These are phyloP conservation scores for Mycena galericulata DNA, from an alignment of 768 basidiomycete genomes.

Conservation along the genomic window DNA sequence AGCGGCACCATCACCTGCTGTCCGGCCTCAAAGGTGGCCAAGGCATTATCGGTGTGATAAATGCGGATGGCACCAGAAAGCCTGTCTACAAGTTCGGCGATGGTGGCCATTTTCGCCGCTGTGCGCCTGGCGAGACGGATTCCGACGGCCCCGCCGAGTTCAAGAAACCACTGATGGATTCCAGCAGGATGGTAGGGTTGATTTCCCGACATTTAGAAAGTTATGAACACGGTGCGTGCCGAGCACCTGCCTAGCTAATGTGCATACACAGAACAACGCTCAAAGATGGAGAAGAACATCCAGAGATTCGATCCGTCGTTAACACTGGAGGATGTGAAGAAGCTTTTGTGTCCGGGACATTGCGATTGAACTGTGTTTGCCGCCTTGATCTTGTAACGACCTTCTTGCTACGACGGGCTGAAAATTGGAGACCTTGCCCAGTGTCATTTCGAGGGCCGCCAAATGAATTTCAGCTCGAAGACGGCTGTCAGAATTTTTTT, in stretches of 20 bases:
- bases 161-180: slow-evolving; percentile 8
- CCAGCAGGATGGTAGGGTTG: slow-evolving; percentile 15
- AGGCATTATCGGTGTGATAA: slow-evolving; percentile 1
- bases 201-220: background rate
- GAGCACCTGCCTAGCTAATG: too few species aligned
- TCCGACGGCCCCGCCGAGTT: slow-evolving; percentile 7
- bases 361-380: too few species aligned
- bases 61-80: background rate
- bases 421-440: too few species aligned
- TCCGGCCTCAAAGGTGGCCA: background rate
- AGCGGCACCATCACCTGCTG: background rate
- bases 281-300: too few species aligned
- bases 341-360: too few species aligned
- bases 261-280: too few species aligned
- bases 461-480: slow-evolving; percentile 53
- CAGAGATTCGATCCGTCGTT: too few species aligned
- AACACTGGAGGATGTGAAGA: too few species aligned
- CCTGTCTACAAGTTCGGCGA: background rate
- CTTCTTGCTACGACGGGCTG: too few species aligned
- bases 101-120: slow-evolving; percentile 3
- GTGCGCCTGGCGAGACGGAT: slow-evolving; percentile 20
- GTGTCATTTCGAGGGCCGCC: too few species aligned
- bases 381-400: too few species aligned
- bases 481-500: slow-evolving; percentile 36
- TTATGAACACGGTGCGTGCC: too few species aligned